Conservation (phyloP, 108 stramenopile genomes). For the Skeletonema menzelii region DNA sequence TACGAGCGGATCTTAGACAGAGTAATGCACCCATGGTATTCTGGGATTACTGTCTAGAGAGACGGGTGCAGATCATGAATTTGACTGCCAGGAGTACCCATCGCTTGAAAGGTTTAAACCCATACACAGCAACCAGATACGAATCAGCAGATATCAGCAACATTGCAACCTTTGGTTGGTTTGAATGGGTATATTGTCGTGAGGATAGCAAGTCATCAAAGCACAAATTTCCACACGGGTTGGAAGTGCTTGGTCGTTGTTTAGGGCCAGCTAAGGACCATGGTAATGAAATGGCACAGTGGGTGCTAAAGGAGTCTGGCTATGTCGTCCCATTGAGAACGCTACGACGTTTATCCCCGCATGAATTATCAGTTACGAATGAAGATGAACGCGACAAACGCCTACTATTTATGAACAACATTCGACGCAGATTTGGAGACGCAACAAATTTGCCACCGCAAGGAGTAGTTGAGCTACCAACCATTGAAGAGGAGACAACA, state of each 20-base stretch:
- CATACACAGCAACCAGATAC: conserved; percentile 30
- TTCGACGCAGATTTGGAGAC: conserved; percentile 12
- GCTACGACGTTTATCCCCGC: conserved; percentile 14
- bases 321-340: conserved; percentile 29
- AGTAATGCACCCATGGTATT: conserved; percentile 23
- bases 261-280: conserved; percentile 44
- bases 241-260: conserved; percentile 9
- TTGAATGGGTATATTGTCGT: conserved; percentile 46
- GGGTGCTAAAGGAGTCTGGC: conserved; percentile 37
- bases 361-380: conserved; percentile 6
- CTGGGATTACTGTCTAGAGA: conserved; percentile 53
- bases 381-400: background rate
- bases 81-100: conserved; percentile 43
- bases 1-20: conserved; percentile 33
- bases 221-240: conserved; percentile 3
- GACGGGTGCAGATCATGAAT: conserved; percentile 34
- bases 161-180: conserved; percentile 44
- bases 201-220: background rate
- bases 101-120: conserved; percentile 35
- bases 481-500: background rate
- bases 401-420: conserved; percentile 3
- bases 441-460: background rate
- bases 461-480: background rate
- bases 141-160: conserved; percentile 45
- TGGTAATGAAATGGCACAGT: conserved; percentile 49